phyloP scores from a whole-genome alignment of 176 grass and related monocot genomes.

The Cenchrus purpureus region DNA sequence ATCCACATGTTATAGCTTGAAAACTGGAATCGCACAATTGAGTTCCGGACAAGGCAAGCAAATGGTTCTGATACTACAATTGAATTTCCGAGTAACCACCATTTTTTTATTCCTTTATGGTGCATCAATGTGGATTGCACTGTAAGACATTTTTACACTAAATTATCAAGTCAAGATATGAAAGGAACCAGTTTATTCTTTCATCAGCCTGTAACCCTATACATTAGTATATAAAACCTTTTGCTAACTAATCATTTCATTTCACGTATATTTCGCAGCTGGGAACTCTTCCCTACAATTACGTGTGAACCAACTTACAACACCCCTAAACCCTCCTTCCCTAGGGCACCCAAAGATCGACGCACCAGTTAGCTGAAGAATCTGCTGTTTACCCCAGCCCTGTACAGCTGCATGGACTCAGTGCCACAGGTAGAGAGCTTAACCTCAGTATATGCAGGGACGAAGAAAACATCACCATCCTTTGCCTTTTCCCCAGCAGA shows the following conservation, averaged over 20 bases:
- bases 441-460: conserved; percentile 62
- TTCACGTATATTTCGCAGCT: conserved; percentile 28
- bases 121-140: conserved; percentile 14
- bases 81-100: not conserved
- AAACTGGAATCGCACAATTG: not conserved
- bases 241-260: conserved; percentile 36
- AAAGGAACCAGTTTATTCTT: conserved; percentile 36
- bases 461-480: conserved; percentile 76
- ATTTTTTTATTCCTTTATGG: conserved; percentile 9
- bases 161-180: conserved; percentile 27
- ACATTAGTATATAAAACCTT: conserved; percentile 28
- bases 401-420: conserved; percentile 57
- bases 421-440: conserved; percentile 47
- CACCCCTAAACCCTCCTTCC: not conserved
- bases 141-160: conserved; percentile 16
- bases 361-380: conserved; percentile 57
- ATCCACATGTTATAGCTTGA: not conserved
- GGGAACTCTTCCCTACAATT: conserved; percentile 26
- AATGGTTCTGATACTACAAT: not conserved
- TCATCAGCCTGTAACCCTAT: conserved; percentile 39
- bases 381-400: conserved; percentile 81
- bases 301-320: not conserved
- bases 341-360: not conserved
- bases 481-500: conserved; percentile 44
- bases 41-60: not conserved